Percentiles rank a stretch among this genome's conserved stretches.
phyloP scores from a whole-genome alignment of 768 basidiomycete genomes.

The Strobilomyces dryophilus region DNA sequence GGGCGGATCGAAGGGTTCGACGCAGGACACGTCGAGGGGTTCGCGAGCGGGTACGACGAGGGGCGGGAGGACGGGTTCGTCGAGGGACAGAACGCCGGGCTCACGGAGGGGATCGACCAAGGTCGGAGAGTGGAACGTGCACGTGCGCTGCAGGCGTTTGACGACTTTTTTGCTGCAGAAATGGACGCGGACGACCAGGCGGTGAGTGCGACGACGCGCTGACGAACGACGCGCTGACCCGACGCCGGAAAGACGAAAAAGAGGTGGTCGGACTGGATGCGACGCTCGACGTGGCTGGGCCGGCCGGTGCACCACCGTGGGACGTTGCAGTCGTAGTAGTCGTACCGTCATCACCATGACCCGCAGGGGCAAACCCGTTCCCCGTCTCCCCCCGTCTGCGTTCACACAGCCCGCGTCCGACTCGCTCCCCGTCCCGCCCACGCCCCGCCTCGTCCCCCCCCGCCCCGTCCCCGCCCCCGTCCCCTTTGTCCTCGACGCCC shows the following conservation, averaged over 20 bases:
- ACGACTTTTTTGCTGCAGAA: slow-evolving; percentile 49
- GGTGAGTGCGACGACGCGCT: slow-evolving; percentile 18
- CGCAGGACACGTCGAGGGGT: slow-evolving; percentile 45
- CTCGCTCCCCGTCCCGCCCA: slow-evolving; percentile 62
- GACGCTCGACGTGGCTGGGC: slow-evolving; percentile 8
- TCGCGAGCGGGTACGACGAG: slow-evolving; percentile 38
- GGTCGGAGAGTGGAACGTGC: slow-evolving; percentile 48
- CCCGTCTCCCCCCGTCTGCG: slow-evolving; percentile 69
- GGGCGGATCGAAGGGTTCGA: slow-evolving; percentile 43
- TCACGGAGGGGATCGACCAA: slow-evolving; percentile 29
- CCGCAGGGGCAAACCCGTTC: slow-evolving; percentile 64
- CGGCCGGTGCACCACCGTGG: neutral
- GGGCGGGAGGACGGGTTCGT: slow-evolving; percentile 40
- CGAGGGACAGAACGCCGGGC: slow-evolving; percentile 35
- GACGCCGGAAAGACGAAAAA: slow-evolving; percentile 16
- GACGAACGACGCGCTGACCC: slow-evolving; percentile 7
- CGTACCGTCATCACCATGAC: slow-evolving; percentile 13
- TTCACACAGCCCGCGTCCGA: slow-evolving; percentile 72
- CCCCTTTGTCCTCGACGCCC: slow-evolving; percentile 56
- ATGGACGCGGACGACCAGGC: slow-evolving; percentile 25
- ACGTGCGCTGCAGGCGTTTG: slow-evolving; percentile 54
- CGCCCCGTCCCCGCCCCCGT: slow-evolving; percentile 52
- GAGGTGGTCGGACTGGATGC: slow-evolving; percentile 30
- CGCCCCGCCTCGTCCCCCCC: slow-evolving; percentile 65
- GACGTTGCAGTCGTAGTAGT: neutral